Evolutionary conservation across 805 yeast species (phyloP).

Genomic region (Yarrowia porcina): DNA sequence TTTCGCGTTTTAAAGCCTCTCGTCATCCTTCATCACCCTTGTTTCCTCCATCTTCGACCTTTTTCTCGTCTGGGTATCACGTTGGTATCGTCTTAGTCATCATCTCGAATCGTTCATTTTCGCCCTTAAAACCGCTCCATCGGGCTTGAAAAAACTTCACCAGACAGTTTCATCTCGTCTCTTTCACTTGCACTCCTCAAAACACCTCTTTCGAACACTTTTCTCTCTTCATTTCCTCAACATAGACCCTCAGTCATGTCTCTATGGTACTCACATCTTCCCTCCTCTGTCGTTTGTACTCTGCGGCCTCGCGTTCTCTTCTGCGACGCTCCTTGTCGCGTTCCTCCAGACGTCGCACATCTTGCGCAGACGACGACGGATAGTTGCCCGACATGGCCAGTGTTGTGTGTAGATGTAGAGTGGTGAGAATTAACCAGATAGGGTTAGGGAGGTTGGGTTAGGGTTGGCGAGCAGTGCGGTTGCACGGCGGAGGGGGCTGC

Average conservation of each 20-base stretch:
- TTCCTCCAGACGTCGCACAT: constrained; percentile 30
- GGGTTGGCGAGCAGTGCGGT: not conserved
- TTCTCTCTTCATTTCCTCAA: not conserved
- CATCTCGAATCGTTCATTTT: not conserved
- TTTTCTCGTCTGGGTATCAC: not conserved
- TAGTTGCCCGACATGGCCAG: constrained; percentile 25
- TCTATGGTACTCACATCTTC: constrained; percentile 26
- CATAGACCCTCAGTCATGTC: not conserved
- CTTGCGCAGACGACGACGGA: constrained; percentile 24
- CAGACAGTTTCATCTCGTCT: not conserved
- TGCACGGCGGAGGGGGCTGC: not conserved
- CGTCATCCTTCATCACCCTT: not conserved
- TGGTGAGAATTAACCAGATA: constrained; percentile 12
- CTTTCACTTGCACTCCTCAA: not conserved
- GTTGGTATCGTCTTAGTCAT: not conserved
- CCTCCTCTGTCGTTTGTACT: constrained; percentile 30
- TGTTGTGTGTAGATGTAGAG: constrained; percentile 18
- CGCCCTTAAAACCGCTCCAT: not conserved
- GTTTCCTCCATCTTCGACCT: not conserved
- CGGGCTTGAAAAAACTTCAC: not conserved
- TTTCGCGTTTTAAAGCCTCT: not conserved
- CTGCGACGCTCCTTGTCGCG: constrained; percentile 33
- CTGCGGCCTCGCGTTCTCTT: constrained; percentile 33
- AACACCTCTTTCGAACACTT: not conserved
- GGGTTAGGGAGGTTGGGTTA: constrained; percentile 22